Conservation (phyloP, 2,329 filamentous ascomycete species). For the Pseudogymnoascus sp. region DNA sequence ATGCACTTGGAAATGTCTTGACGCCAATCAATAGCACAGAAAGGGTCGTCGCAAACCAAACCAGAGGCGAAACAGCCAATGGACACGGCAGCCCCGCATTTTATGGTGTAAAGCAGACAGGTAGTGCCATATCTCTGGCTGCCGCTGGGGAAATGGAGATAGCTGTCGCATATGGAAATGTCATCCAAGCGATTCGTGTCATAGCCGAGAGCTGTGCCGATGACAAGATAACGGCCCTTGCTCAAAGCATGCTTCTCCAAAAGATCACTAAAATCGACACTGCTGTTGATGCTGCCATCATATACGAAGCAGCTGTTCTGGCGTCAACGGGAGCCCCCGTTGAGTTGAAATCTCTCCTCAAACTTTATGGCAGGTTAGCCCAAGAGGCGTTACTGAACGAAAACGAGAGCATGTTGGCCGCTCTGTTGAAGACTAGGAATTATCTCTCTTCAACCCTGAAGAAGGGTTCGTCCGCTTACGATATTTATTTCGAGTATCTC, state of each 20-base stretch:
- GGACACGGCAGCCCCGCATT: conserved; percentile 46
- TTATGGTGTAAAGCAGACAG: conserved; percentile 50
- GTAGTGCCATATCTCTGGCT: conserved; percentile 72
- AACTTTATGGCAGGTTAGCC: conserved; percentile 69
- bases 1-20: conserved; percentile 91
- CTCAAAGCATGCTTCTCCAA: conserved; percentile 92
- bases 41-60: conserved; percentile 27
- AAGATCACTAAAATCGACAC: conserved; percentile 81
- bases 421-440: conserved; percentile 72
- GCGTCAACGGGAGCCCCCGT: conserved; percentile 68
- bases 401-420: conserved; percentile 58
- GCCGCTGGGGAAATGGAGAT: conserved; percentile 71
- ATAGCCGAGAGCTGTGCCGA: conserved; percentile 76
- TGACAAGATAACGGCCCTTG: conserved; percentile 85
- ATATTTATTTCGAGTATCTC: conserved; percentile 74
- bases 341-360: conserved; percentile 80
- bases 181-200: conserved; percentile 93
- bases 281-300: conserved; percentile 74
- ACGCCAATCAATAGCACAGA: conserved; percentile 58
- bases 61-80: conserved; percentile 29
- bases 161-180: conserved; percentile 67
- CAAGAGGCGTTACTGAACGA: conserved; percentile 65
- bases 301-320: conserved; percentile 70
- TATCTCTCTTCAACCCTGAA: conserved; percentile 64
- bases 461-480: conserved; percentile 65